These are phyloP conservation scores for Calamus simplicifolius DNA, from an alignment of 176 grass and related monocot genomes.

Conservation along the genomic window DNA sequence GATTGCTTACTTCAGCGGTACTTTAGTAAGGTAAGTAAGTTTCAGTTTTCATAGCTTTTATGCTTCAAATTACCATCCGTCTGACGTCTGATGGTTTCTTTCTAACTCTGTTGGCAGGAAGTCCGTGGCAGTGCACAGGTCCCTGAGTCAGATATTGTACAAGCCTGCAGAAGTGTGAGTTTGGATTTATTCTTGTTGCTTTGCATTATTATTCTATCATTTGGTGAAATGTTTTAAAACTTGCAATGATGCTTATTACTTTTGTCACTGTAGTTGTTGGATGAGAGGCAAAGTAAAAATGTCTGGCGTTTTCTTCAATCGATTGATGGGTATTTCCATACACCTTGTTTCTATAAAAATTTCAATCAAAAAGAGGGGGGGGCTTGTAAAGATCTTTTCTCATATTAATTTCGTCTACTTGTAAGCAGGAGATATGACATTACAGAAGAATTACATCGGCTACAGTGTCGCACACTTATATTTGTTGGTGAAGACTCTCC, in stretches of 20 bases:
- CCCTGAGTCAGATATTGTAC: conserved; percentile 13
- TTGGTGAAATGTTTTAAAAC: too few relatives aligned
- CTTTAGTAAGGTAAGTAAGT: conserved; percentile 13
- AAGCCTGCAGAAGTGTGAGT: conserved; percentile 17
- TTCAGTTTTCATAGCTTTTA: too few relatives aligned
- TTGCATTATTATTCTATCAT: too few relatives aligned
- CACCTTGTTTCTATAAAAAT: background rate
- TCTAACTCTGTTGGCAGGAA: conserved; percentile 8
- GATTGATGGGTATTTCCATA: conserved; percentile 6
- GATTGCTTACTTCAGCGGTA: conserved; percentile 18
- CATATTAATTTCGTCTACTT: background rate
- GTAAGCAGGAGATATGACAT: conserved; percentile 22
- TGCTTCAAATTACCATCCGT: background rate
- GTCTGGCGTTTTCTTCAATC: conserved; percentile 20
- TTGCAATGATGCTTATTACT: background rate
- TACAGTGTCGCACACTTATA: conserved; percentile 12
- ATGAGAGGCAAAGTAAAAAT: conserved; percentile 14
- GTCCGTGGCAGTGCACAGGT: conserved; percentile 3
- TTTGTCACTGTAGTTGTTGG: conserved; percentile 11
- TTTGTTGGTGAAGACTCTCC: conserved; percentile 23
- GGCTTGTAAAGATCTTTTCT: background rate
- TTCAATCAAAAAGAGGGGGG: too few relatives aligned
- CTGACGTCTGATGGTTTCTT: conserved; percentile 2
- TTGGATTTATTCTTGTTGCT: background rate
- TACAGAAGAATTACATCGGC: conserved; percentile 4